A percentile compares a stretch with the other conserved stretches of the same genome.
Evolutionary conservation across 2,329 filamentous ascomycete genomes (phyloP).

Genomic region (Trichoderma polysporum): DNA sequence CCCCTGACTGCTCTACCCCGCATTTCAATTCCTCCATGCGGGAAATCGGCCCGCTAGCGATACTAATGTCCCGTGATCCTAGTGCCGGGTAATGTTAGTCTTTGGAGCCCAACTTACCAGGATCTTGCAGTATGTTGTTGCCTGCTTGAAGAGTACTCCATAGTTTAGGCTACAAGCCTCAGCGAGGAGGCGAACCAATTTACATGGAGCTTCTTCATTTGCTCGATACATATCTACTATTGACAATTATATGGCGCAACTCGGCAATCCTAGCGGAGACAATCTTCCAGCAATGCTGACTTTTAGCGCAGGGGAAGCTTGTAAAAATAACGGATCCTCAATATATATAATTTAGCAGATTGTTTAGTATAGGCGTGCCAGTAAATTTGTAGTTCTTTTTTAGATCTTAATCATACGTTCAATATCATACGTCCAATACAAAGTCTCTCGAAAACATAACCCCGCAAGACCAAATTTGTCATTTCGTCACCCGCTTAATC

Average conservation of each 20-base stretch:
- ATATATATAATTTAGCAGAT: not conserved
- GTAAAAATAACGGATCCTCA: no score
- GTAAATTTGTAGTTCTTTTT: not conserved
- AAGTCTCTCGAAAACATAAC: not conserved
- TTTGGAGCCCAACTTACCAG: no score
- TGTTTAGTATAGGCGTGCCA: not conserved
- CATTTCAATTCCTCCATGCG: not conserved
- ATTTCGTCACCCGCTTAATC: conserved; percentile 18
- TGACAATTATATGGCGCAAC: no score
- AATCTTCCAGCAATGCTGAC: no score
- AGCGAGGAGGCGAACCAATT: no score
- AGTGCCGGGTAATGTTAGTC: not conserved
- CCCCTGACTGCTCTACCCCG: not conserved
- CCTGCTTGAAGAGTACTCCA: no score
- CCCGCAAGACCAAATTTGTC: not conserved
- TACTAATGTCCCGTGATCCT: not conserved
- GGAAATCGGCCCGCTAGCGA: conserved; percentile 8
- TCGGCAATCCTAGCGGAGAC: no score
- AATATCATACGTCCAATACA: not conserved
- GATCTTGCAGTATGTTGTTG: not conserved
- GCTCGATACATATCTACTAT: no score
- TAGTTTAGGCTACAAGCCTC: no score
- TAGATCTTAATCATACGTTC: not conserved
- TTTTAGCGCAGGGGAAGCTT: no score
- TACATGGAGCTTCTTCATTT: no score